Conservation (phyloP, 1,139 yeast species). For the Geotrichum histeridarum region DNA sequence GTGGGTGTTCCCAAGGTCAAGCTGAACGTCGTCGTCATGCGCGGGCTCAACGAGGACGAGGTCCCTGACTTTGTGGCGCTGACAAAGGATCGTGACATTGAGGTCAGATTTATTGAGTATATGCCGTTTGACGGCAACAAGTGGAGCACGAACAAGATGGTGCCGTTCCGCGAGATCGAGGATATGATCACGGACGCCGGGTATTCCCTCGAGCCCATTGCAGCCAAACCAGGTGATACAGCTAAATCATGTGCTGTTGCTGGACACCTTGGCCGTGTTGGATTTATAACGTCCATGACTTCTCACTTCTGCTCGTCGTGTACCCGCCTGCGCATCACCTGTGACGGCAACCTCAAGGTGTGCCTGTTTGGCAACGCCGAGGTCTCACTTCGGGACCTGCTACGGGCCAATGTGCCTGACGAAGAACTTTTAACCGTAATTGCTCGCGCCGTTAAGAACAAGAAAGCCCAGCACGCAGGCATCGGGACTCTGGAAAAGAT, state of each 20-base stretch:
- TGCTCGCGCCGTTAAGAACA: conserved; percentile 43
- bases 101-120: conserved; percentile 50
- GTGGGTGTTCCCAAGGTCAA: conserved; percentile 45
- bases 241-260: conserved; percentile 43
- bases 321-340: conserved; percentile 46
- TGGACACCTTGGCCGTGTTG: conserved; percentile 43
- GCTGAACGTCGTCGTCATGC: conserved; percentile 47
- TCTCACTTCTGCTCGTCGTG: conserved; percentile 48
- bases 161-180: conserved; percentile 43
- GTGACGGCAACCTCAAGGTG: conserved; percentile 50
- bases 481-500: conserved; percentile 42
- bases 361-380: conserved; percentile 51
- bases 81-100: conserved; percentile 39
- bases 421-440: conserved; percentile 39
- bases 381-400: conserved; percentile 43
- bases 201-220: conserved; percentile 33
- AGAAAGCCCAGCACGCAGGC: conserved; percentile 49
- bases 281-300: conserved; percentile 52
- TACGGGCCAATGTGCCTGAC: conserved; percentile 38
- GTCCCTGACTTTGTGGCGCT: conserved; percentile 43
- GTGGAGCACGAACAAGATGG: conserved; percentile 44
- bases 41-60: conserved; percentile 49
- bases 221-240: conserved; percentile 42
- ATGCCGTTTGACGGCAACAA: conserved; percentile 54
- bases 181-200: conserved; percentile 30